Percentiles rank a stretch among this genome's conserved stretches.
These are phyloP conservation scores for Candolleomyces eurysporus DNA, from an alignment of 768 basidiomycete genomes.

Conservation along the genomic window DNA sequence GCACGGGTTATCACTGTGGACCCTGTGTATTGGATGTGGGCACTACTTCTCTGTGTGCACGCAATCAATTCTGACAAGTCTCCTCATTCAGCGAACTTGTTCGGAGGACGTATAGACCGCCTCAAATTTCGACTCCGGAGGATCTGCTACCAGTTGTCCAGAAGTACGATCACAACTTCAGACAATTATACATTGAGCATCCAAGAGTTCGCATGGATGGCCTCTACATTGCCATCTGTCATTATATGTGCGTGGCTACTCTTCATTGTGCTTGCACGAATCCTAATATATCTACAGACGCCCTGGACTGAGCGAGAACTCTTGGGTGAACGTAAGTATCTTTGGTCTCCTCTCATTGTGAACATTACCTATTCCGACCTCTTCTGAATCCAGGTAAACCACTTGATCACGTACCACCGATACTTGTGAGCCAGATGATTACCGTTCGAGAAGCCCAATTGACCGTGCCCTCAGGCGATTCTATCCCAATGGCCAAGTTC, in stretches of 20 bases:
- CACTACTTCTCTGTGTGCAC: conserved; percentile 2
- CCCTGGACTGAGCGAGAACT: conserved; percentile 74
- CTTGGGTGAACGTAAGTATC: conserved; percentile 77
- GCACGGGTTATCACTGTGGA: conserved; percentile 73
- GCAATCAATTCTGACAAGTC: not conserved
- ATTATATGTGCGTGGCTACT: conserved; percentile 64
- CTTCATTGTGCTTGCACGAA: conserved; percentile 7
- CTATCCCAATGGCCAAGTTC: conserved; percentile 81
- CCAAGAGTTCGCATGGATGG: conserved; percentile 85
- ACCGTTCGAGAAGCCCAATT: not conserved
- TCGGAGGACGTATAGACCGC: conserved; percentile 62
- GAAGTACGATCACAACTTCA: conserved; percentile 61
- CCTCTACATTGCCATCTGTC: conserved; percentile 89
- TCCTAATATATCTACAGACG: conserved; percentile 43
- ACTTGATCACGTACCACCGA: conserved; percentile 90
- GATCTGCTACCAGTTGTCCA: conserved; percentile 48
- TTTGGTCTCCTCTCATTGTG: conserved; percentile 2
- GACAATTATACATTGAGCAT: conserved; percentile 78
- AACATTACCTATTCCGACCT: conserved; percentile 10
- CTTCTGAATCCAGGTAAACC: conserved; percentile 56
- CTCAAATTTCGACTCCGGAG: conserved; percentile 62
- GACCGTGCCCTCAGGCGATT: conserved; percentile 58
- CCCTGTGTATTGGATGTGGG: conserved; percentile 72
- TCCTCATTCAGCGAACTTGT: conserved; percentile 57
- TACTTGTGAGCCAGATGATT: conserved; percentile 60